Evolutionary conservation across 768 basidiomycete genomes (phyloP), one percentile per base, ranked within the genome.

Genomic region (Pleurotus eryngii): DNA sequence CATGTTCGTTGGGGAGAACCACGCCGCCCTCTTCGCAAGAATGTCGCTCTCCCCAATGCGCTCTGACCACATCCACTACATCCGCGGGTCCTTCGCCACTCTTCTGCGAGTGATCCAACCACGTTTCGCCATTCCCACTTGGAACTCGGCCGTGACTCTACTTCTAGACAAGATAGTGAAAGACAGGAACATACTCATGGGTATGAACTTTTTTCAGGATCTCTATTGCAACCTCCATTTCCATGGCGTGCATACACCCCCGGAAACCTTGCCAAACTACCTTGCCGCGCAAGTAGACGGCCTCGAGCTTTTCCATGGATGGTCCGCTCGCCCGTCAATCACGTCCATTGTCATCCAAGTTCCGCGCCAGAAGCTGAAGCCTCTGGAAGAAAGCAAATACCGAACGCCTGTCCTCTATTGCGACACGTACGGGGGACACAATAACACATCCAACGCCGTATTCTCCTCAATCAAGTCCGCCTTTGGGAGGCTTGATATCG

Each of bases 191-290:
- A 59, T 70, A 45, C 57, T 66, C 11, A 62, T 72, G 61, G 70
- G 67, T n/a, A 61, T 63, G 6, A 69, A 69, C 50, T 64, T 68
- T 59, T 73, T 70, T 46, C 74, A 77, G 56, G 78, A 79, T 18
- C 61, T 79, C 3, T 68, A 68, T 39, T 72, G 68, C 30, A 70
- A 74, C 42, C 65, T 79, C 3, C 66, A 73, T 55, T 62, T 71
- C 17, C 66, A 65, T 26, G 66, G 69, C 35, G 54, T 79, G 3
- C 56, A 68, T 51, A 58, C 60, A 1, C 60, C 61, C n/a, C 39
- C 38, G 6, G 61, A 49, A 51, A 4, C 57, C 56, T 26, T 12
- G 22, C 9, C 7, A 8, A 49, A 49, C 22, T 35, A 35, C 30
- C 22, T 49, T 4, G 2, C 17, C 15, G 7, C 47, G 9, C 24